Evolutionary conservation across 441 rosid genomes (phyloP).

Genomic region (Geranium incanum): DNA sequence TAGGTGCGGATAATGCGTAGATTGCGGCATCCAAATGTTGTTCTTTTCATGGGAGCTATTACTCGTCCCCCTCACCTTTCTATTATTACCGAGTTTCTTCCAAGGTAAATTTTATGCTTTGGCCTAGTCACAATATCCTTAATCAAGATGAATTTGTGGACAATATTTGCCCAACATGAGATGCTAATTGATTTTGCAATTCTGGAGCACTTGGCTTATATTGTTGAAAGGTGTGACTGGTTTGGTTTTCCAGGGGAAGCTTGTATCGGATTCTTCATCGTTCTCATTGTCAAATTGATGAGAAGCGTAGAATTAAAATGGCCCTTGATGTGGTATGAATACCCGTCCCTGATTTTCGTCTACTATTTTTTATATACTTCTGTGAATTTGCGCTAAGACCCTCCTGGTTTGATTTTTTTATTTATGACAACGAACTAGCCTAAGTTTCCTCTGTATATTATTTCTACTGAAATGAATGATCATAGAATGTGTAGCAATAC

Average conservation of each 20-base stretch:
- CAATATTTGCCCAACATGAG: constrained; percentile 14
- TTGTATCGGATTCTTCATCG: constrained; percentile 85
- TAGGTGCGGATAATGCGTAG: constrained; percentile 97
- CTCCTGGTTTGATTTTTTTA: background rate
- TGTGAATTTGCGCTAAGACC: background rate
- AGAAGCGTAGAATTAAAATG: constrained; percentile 89
- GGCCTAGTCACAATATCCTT: constrained; percentile 13
- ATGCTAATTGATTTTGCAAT: constrained; percentile 13
- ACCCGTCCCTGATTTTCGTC: constrained; percentile 13
- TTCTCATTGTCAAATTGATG: constrained; percentile 80
- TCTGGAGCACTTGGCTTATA: constrained; percentile 7
- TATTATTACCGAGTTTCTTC: constrained; percentile 87
- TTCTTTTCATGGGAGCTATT: constrained; percentile 94
- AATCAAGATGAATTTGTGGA: constrained; percentile 11
- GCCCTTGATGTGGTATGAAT: constrained; percentile 86
- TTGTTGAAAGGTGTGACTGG: constrained; percentile 8
- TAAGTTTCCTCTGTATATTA: background rate
- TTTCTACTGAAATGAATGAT: background rate
- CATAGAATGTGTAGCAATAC: background rate
- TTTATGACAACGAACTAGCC: background rate
- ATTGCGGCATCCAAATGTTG: constrained; percentile 96
- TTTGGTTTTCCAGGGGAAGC: constrained; percentile 68
- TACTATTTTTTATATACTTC: constrained; percentile 2
- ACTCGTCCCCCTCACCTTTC: constrained; percentile 98
- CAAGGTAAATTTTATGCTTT: constrained; percentile 48